phyloP scores from a whole-genome alignment of 2,329 filamentous ascomycete genomes.

The Endocalyx cinctus region DNA sequence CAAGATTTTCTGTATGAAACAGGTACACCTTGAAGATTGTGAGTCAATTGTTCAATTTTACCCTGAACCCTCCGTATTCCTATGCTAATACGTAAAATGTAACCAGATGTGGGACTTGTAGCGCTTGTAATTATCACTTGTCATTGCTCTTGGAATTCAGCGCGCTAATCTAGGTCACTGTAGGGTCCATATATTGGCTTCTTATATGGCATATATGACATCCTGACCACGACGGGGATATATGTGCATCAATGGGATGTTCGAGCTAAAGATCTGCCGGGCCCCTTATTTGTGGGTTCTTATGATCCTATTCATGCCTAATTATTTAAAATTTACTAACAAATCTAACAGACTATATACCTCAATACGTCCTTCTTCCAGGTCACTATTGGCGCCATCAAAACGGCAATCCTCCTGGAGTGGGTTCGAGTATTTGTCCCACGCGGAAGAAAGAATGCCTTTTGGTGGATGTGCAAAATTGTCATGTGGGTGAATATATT shows the following conservation, averaged over 20 bases:
- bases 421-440: conserved; percentile 12
- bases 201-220: conserved; percentile 11
- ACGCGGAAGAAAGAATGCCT: conserved; percentile 3
- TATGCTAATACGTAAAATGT: conserved; percentile 7
- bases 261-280: conserved; percentile 9
- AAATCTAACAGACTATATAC: conserved; percentile 7
- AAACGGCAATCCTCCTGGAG: conserved; percentile 9
- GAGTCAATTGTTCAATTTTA: conserved; percentile 1
- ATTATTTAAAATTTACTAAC: not conserved
- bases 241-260: conserved; percentile 21
- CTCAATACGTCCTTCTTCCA: conserved; percentile 4
- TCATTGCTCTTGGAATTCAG: conserved; percentile 1
- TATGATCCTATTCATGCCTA: not conserved
- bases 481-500: conserved; percentile 16
- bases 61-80: not conserved
- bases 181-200: conserved; percentile 13
- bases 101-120: conserved; percentile 3
- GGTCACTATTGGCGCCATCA: conserved; percentile 6
- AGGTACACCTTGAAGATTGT: conserved; percentile 16
- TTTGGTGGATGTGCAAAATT: conserved; percentile 15
- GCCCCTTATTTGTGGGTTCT: conserved; percentile 10
- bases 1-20: conserved; percentile 14
- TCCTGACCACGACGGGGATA: conserved; percentile 10
- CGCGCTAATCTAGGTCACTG: conserved; percentile 1
- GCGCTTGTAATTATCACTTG: not conserved